Evolutionary conservation across 164 flowering plant genomes (phyloP), one percentile per base, ranked within the genome.

Genomic region (Berberis vulgaris): DNA sequence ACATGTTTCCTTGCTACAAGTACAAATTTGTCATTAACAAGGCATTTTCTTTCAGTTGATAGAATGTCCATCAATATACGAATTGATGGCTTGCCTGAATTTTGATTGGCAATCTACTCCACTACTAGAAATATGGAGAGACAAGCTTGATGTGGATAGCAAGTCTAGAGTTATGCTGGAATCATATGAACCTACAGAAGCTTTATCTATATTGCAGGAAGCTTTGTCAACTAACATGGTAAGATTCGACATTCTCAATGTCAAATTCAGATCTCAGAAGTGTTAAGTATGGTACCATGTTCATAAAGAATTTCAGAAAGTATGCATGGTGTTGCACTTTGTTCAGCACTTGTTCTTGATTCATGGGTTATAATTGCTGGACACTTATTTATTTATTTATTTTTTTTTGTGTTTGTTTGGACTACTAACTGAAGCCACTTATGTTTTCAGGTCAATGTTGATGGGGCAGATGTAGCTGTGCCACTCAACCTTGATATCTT

Each of bases 31-130:
- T 26, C 39, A 53, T 38, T 26, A 40, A 45, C 63, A 47, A 10
- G 12, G 26, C 43, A 74, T 41, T 79, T 77, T 76, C 45, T 77
- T 78, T 66, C 96, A 95, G 99, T 79, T 95, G 64, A 84, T 95
- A 57, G 99, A 95, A 69, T 95, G 99, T 55, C 99, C 99, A 43
- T 89, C 98, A 49, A 73, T 91, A 64, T 95, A 95, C 72, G 99
- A 95, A 67, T 68, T 95, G 78, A 89, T 95, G 97, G 85, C 80
- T 61, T 84, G 87, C 62, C 84, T 81, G 9, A 67, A 83, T 70
- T 91, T 82, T 67, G 63, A 75, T 9, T 95, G 99, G 99, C 40
- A 82, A 71, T 80, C 80, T 54, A 55, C 45, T 70, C 97, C 99
- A 11, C 78, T 76, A 56, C 68, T 95, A 41, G 88, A 95, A 76